Base-by-base conservation (phyloP, 805 yeast genomes). In the Peterozyma xylosa region DNA sequence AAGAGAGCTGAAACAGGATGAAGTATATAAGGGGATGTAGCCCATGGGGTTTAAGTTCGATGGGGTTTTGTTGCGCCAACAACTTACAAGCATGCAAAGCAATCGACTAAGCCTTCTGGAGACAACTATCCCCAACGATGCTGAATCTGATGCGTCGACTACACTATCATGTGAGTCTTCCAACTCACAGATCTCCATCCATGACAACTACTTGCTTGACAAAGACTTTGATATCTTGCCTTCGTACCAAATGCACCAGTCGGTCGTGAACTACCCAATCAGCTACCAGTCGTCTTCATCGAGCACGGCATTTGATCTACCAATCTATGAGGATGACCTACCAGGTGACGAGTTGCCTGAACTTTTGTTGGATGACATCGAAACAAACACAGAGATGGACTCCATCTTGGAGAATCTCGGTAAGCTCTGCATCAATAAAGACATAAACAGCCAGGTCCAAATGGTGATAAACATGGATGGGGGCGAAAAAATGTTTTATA, bases 201-300 rank as follows among this genome's bases (percentile, higher is more conserved):
- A 21, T 7, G 27, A 21, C 7, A 4, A 21, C 27, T 21, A 21
- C 27, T 21, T 21, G 27, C 4, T 21, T 7, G 27, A 21, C 27
- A 11, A 27, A n/a, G 27, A 35, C 9, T 38, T 34, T 41, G 86
- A 81, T 51, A 73, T 81, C 2, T 57, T 82, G 33, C 89, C 87
- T 0, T 78, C 86, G 0, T 82, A 80, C 53, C 84, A 80, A 48
- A 76, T 82, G 80, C 80, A 78, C 53, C 79, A 76, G 51, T 71
- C 50, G 38, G 38, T 56, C 43, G 45, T 58, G 34, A 58, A 57
- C 40, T 42, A 58, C 43, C 39, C 33, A 17, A n/a, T 37, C 13
- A 39, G 11, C 17, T 11, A 21, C 18, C 37, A 33, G 37, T 30
- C 42, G 11, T 27, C 14, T 30, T 30, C 30, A n/a, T 27, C 13